Evolutionary conservation across 139 green algal species (phyloP).

Genomic region (Volvox africanus): DNA sequence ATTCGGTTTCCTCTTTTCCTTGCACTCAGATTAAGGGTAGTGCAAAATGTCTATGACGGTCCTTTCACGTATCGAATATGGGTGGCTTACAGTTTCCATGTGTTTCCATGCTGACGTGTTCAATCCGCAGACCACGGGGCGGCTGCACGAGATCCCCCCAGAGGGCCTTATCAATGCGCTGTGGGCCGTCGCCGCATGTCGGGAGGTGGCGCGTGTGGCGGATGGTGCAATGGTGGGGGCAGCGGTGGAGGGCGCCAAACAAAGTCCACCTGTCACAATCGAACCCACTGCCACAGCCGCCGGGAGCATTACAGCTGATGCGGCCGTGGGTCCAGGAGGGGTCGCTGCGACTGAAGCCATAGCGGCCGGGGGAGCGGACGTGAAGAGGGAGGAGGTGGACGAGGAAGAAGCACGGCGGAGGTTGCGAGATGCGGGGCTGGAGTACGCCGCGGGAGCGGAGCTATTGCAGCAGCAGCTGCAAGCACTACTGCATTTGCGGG

Average conservation of each 20-base stretch:
- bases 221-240: background rate
- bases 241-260: too few relatives aligned
- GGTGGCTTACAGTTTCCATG: too few relatives aligned
- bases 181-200: conserved; percentile 28
- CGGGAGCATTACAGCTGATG: too few relatives aligned
- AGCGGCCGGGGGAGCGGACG: background rate
- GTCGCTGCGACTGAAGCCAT: background rate
- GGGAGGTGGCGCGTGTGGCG: background rate
- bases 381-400: background rate
- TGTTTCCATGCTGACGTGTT: too few relatives aligned
- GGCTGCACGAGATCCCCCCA: background rate
- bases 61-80: too few relatives aligned
- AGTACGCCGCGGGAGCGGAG: background rate
- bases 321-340: too few relatives aligned
- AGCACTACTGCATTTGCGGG: background rate
- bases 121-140: conserved; percentile 21
- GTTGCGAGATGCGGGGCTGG: background rate
- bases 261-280: too few relatives aligned
- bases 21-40: too few relatives aligned
- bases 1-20: too few relatives aligned
- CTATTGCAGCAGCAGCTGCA: background rate
- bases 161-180: conserved; percentile 26
- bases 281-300: background rate
- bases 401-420: background rate
- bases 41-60: too few relatives aligned